phyloP scores from a whole-genome alignment of 2,329 filamentous ascomycete genomes.

The Ceratocystis destructans region DNA sequence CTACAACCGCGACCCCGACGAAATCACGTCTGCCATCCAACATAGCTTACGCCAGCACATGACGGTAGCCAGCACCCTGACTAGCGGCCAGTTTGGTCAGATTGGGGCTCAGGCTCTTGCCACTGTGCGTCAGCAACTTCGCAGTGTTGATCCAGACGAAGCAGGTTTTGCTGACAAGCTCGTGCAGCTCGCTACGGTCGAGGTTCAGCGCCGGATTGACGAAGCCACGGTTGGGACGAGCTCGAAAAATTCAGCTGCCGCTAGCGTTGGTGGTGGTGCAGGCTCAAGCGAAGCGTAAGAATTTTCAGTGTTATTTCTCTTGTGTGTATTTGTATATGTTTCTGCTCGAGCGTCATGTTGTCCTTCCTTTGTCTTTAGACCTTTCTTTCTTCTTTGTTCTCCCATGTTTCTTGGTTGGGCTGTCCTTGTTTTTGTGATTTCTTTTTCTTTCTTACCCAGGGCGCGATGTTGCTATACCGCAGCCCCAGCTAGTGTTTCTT shows the following conservation, averaged over 20 bases:
- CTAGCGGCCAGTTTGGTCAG: slow-evolving; percentile 14
- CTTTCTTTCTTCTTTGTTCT: neutral
- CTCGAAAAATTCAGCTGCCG: neutral
- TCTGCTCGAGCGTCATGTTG: neutral
- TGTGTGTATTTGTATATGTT: slow-evolving; percentile 8
- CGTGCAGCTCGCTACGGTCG: slow-evolving; percentile 4
- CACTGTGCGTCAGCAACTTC: slow-evolving; percentile 3
- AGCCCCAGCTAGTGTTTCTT: slow-evolving; percentile 1
- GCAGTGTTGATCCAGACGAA: neutral
- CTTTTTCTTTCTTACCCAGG: neutral
- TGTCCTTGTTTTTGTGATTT: neutral
- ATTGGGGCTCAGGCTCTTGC: slow-evolving; percentile 13
- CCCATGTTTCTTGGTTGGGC: neutral
- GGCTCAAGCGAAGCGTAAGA: neutral
- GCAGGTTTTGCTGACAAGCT: slow-evolving; percentile 10
- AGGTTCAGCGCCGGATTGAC: slow-evolving; percentile 11
- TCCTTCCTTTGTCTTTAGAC: neutral
- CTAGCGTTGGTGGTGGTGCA: neutral
- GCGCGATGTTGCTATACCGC: slow-evolving; percentile 1
- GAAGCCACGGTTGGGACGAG: neutral
- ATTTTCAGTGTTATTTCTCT: neutral
- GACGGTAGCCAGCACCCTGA: slow-evolving; percentile 4
- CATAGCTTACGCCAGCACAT: slow-evolving; percentile 14
- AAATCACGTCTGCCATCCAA: slow-evolving; percentile 11
- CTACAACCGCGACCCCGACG: slow-evolving; percentile 13